phyloP scores from a whole-genome alignment of 2,329 filamentous ascomycete genomes.

The Cordyceps cateniannulata region DNA sequence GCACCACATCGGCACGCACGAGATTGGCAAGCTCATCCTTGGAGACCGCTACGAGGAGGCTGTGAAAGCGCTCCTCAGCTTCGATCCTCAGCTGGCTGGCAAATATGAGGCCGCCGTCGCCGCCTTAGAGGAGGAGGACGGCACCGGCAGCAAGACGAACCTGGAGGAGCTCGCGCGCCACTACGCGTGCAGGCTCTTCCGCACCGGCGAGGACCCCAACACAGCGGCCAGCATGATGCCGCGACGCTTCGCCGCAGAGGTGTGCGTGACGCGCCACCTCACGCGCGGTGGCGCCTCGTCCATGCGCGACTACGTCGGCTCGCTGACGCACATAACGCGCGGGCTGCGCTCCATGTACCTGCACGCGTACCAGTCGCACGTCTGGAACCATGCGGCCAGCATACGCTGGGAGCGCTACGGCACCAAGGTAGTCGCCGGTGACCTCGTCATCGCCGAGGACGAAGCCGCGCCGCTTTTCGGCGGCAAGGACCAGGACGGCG shows the following conservation, averaged over 20 bases:
- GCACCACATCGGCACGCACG: conserved; percentile 77
- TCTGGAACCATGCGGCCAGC: conserved; percentile 86
- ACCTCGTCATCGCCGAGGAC: conserved; percentile 61
- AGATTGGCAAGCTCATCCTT: conserved; percentile 77
- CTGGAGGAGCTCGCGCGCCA: conserved; percentile 76
- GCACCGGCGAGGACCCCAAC: conserved; percentile 49
- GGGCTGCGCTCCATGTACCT: conserved; percentile 90
- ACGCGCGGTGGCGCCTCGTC: conserved; percentile 39
- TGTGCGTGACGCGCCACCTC: conserved; percentile 71
- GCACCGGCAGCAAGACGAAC: conserved; percentile 54
- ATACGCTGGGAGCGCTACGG: conserved; percentile 75
- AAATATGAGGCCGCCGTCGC: conserved; percentile 29
- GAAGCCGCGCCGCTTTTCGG: conserved; percentile 31
- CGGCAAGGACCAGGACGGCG: conserved; percentile 56
- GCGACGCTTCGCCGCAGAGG: conserved; percentile 74
- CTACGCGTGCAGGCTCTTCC: conserved; percentile 69
- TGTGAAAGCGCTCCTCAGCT: conserved; percentile 69
- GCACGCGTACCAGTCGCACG: conserved; percentile 89
- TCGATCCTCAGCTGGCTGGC: conserved; percentile 55
- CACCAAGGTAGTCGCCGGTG: conserved; percentile 68
- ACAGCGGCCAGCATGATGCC: conserved; percentile 66
- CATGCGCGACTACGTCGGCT: conserved; percentile 69
- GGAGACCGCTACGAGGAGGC: conserved; percentile 75
- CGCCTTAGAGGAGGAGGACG: conserved; percentile 26
- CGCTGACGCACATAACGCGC: conserved; percentile 71